A percentile compares a stretch with the other conserved stretches of the same genome.
Evolutionary conservation across 169 alveolate genomes (phyloP).

Genomic region (Plasmodium knowlesi): DNA sequence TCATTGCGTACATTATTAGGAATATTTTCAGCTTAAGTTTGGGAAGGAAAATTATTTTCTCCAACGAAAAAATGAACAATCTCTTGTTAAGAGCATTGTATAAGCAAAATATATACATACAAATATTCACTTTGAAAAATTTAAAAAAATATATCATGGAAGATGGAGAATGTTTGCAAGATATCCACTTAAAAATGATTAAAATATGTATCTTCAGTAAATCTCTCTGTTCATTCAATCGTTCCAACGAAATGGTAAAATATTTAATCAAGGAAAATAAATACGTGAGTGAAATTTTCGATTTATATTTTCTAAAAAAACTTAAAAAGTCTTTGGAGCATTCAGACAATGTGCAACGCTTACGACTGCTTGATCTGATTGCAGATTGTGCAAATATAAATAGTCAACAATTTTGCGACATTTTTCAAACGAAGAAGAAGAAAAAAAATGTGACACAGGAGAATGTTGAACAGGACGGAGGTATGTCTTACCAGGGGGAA

Average conservation of each 20-base stretch:
- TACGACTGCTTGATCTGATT: constrained; percentile 43
- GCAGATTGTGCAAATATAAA: constrained; percentile 32
- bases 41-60: constrained; percentile 69
- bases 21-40: constrained; percentile 37
- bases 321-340: constrained; percentile 24
- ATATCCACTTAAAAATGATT: constrained; percentile 59
- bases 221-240: constrained; percentile 70
- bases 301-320: constrained; percentile 49
- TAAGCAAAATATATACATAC: constrained; percentile 62
- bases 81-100: constrained; percentile 34
- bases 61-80: constrained; percentile 22
- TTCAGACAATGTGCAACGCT: constrained; percentile 53
- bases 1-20: constrained; percentile 56
- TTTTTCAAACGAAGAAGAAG: constrained; percentile 4
- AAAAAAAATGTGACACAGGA: background rate
- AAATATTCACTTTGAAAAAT: constrained; percentile 69
- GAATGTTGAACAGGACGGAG: background rate
- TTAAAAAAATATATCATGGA: constrained; percentile 62
- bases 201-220: constrained; percentile 65
- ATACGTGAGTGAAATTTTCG: constrained; percentile 37
- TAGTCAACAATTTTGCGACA: constrained; percentile 6
- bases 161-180: constrained; percentile 41
- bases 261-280: constrained; percentile 35
- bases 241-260: constrained; percentile 37
- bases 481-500: background rate